Base-by-base conservation (phyloP, 2,329 filamentous ascomycete species). In the Aureobasidium sp. region DNA sequence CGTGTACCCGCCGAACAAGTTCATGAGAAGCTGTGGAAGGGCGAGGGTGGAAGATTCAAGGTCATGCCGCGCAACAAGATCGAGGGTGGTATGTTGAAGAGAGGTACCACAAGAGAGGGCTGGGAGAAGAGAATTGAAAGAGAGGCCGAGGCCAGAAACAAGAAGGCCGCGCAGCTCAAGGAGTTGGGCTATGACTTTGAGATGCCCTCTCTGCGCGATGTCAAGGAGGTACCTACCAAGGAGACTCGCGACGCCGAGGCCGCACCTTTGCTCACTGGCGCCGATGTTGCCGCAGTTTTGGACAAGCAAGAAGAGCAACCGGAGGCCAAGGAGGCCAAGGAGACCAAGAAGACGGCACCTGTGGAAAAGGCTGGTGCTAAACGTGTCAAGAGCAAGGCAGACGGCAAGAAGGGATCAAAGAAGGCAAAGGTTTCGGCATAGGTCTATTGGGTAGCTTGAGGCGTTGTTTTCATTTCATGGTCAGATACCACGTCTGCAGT, bases 1-100 rank as follows among this genome's bases (percentile, higher is more conserved):
- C 78, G 85, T 25, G 82, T 96, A 4, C 84, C 89, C 4, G 78
- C 84, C 61, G 89, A 89, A 63, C 85, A 92, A 70, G 78, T 96
- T 45, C 90, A 95, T 71, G 81, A 85, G 25, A 81, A 90, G 63
- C 78, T 96, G 57, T 97, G 91, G 84, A 91, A 94, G 77, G 91
- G 91, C 38, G 90, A 91, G 69, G 93, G 95, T 74, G 85, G 84
- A 69, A 87, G 92, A 60, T 96, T 94, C 81, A 95, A 95, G 80
- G 81, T 82, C 64, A 85, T 93, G 13, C 93, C 94, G 21, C 87
- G 89, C 81, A 94, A 91, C 75, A 89, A 89, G 76, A 87, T 97
- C 72, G 88, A 88, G 62, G 89, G 89, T 53, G 80, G 84, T 67
- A 82, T 84, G 67, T 80, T 97, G 65, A 84, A 87, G 68, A 84